Conservation (phyloP, 2,329 filamentous ascomycete genomes). For the Microdochium trichocladiopsis region DNA sequence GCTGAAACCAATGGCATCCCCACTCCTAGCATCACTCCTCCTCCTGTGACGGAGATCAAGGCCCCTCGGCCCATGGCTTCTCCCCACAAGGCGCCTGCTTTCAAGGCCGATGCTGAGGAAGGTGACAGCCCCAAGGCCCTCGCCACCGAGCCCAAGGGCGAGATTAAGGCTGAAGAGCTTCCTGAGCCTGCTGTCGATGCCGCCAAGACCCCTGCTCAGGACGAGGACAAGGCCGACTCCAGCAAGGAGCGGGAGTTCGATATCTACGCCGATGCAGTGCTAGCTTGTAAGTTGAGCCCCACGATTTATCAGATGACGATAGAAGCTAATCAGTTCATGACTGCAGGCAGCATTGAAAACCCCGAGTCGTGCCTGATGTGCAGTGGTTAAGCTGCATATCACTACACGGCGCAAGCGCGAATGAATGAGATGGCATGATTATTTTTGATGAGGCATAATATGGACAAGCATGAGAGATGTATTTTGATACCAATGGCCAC, state of each 20-base stretch:
- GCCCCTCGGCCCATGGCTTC: constrained; percentile 40
- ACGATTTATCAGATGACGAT: not conserved
- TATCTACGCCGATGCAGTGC: constrained; percentile 89
- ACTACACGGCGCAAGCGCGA: not conserved
- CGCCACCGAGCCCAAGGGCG: constrained; percentile 61
- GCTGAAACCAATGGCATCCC: constrained; percentile 52
- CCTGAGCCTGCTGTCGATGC: constrained; percentile 44
- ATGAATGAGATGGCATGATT: constrained; percentile 1
- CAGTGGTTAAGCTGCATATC: constrained; percentile 60
- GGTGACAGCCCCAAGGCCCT: constrained; percentile 75
- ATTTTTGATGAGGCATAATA: constrained; percentile 1
- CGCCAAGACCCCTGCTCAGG: constrained; percentile 47
- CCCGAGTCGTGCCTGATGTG: constrained; percentile 95
- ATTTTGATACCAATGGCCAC: not conserved
- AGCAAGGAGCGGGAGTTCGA: constrained; percentile 76
- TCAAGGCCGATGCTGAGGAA: constrained; percentile 72
- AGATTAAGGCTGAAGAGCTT: constrained; percentile 58
- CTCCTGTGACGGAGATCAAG: constrained; percentile 36
- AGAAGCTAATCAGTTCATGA: constrained; percentile 20
- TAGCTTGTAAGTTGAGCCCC: constrained; percentile 64
- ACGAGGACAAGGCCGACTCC: constrained; percentile 66
- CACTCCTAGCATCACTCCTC: constrained; percentile 63
- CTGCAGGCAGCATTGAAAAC: constrained; percentile 85
- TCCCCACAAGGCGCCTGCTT: constrained; percentile 56
- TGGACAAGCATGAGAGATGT: not conserved